phyloP scores from a whole-genome alignment of 1,284 basidiomycete genomes.

The Pholiota adiposa region DNA sequence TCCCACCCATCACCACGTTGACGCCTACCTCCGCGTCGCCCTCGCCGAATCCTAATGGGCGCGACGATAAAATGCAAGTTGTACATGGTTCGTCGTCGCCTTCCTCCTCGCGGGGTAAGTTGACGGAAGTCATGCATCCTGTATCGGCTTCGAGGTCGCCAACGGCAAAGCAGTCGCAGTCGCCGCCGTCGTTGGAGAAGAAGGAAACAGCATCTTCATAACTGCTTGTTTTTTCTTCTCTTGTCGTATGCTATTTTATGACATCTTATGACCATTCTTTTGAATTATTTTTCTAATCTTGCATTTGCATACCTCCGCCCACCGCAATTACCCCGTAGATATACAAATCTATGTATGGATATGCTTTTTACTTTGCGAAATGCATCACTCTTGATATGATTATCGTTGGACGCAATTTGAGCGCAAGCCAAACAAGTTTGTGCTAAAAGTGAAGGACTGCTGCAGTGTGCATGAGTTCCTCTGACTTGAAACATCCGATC shows the following conservation, averaged over 20 bases:
- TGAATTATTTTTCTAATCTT: not conserved
- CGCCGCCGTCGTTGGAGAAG: slow-evolving; percentile 41
- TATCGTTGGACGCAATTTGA: too few species aligned
- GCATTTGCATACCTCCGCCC: not conserved
- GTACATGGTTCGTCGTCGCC: slow-evolving; percentile 49
- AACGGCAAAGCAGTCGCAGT: slow-evolving; percentile 31
- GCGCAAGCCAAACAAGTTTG: too few species aligned
- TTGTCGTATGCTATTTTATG: slow-evolving; percentile 12
- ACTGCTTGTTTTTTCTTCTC: slow-evolving; percentile 17
- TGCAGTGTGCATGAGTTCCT: too few species aligned
- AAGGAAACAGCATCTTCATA: slow-evolving; percentile 32
- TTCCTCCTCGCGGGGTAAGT: slow-evolving; percentile 48
- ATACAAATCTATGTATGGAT: slow-evolving; percentile 1
- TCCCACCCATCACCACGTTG: slow-evolving; percentile 70
- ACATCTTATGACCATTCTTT: slow-evolving; percentile 11
- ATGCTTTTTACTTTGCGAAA: not conserved
- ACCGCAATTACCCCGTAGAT: not conserved
- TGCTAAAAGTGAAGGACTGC: too few species aligned
- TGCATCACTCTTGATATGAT: not conserved
- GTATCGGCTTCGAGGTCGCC: slow-evolving; percentile 42
- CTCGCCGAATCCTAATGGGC: slow-evolving; percentile 47
- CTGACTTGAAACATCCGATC: too few species aligned
- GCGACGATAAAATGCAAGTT: slow-evolving; percentile 57
- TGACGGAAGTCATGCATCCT: slow-evolving; percentile 46
- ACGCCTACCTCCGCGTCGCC: slow-evolving; percentile 55